Evolutionary conservation across 192 early-diverging fungal species (phyloP).

Genomic region (Coemansia umbellata): DNA sequence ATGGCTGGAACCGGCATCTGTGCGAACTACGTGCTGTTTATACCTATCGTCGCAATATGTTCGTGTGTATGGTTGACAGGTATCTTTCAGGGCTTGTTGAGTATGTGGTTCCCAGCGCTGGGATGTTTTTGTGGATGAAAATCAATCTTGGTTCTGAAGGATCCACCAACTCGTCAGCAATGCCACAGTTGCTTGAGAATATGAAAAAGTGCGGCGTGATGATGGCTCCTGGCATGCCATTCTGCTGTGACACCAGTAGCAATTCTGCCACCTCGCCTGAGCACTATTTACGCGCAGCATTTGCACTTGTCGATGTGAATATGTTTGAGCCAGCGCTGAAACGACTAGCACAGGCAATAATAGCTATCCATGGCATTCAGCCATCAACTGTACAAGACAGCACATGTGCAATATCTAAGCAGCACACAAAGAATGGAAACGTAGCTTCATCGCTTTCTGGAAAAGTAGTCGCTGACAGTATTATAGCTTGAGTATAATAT

Average conservation of each 20-base stretch:
- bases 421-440: neutral
- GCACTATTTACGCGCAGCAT: slow-evolving; percentile 40
- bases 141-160: slow-evolving; percentile 37
- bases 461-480: too few species aligned
- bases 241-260: slow-evolving; percentile 24
- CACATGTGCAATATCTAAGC: neutral
- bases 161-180: slow-evolving; percentile 17
- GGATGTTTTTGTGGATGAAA: slow-evolving; percentile 91
- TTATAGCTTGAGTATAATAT: too few species aligned
- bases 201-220: slow-evolving; percentile 51
- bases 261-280: neutral
- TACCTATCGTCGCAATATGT: slow-evolving; percentile 61
- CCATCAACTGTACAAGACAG: neutral
- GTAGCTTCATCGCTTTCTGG: too few species aligned
- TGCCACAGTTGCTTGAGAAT: slow-evolving; percentile 27
- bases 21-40: slow-evolving; percentile 67
- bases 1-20: slow-evolving; percentile 76
- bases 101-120: slow-evolving; percentile 59
- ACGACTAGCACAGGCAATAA: slow-evolving; percentile 41
- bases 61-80: slow-evolving; percentile 60
- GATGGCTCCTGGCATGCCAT: slow-evolving; percentile 47
- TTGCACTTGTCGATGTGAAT: slow-evolving; percentile 37
- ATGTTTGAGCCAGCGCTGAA: slow-evolving; percentile 48
- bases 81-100: slow-evolving; percentile 59
- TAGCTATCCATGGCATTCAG: slow-evolving; percentile 5